phyloP scores from a whole-genome alignment of 768 basidiomycete genomes.

The Hypholoma fasciculare region DNA sequence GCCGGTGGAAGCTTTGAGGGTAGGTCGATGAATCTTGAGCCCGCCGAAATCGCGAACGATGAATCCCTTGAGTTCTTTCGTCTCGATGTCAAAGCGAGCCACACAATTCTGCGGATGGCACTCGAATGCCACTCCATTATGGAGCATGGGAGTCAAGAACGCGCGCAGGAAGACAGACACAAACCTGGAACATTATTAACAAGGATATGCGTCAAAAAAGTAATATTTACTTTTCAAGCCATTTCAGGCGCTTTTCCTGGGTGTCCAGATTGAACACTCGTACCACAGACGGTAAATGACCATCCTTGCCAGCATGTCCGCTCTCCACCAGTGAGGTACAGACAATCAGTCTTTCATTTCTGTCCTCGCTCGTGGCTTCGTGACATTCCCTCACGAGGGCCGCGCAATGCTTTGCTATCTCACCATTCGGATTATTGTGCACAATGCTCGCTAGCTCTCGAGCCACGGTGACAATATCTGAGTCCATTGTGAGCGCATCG shows the following conservation, averaged over 20 bases:
- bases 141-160: conserved; percentile 52
- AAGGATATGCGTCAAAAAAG: not conserved
- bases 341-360: conserved; percentile 52
- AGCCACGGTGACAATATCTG: conserved; percentile 50
- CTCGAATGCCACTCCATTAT: conserved; percentile 60
- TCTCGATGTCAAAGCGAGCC: conserved; percentile 48
- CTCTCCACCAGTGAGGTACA: conserved; percentile 58
- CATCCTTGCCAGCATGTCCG: conserved; percentile 47
- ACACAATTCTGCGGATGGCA: conserved; percentile 63
- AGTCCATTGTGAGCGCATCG: conserved; percentile 47
- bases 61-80: conserved; percentile 53
- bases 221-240: conserved; percentile 47
- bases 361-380: conserved; percentile 46
- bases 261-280: conserved; percentile 52
- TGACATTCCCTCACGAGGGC: conserved; percentile 54
- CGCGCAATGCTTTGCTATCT: conserved; percentile 55
- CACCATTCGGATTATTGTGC: conserved; percentile 44
- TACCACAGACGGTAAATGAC: conserved; percentile 46
- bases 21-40: conserved; percentile 50
- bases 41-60: conserved; percentile 62
- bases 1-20: conserved; percentile 49
- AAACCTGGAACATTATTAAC: conserved; percentile 33
- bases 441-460: conserved; percentile 56
- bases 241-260: conserved; percentile 46
- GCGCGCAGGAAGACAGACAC: conserved; percentile 51